A percentile compares a stretch with the other conserved stretches of the same genome.
Conservation (phyloP, 371 early-diverging fungal genomes). For the Gilbertella persicaria region DNA sequence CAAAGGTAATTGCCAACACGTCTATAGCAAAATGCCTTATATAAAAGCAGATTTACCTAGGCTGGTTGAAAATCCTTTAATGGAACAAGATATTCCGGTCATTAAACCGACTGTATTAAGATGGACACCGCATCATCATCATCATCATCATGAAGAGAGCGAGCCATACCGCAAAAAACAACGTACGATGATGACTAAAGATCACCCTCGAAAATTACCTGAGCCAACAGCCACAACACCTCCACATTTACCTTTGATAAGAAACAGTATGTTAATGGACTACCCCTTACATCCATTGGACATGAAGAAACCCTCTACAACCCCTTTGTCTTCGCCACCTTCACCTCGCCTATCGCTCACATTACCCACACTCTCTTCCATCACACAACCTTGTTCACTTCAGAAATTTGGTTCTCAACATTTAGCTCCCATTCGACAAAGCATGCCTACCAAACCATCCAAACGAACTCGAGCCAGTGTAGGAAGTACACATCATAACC, state of each 20-base stretch:
- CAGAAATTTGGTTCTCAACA: constrained; percentile 10
- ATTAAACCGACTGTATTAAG: constrained; percentile 46
- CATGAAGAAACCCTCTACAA: constrained; percentile 16
- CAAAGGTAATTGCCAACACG: not conserved
- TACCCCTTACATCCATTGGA: constrained; percentile 30
- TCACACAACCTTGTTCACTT: constrained; percentile 9
- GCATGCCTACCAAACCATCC: not conserved
- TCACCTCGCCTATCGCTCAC: constrained; percentile 8
- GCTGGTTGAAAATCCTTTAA: too few relatives aligned
- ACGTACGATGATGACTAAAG: constrained; percentile 32
- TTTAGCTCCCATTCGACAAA: constrained; percentile 20
- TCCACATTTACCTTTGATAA: constrained; percentile 21
- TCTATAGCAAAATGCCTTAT: constrained; percentile 7
- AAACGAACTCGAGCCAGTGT: constrained; percentile 5
- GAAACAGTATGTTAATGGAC: not conserved
- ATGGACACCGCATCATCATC: constrained; percentile 27
- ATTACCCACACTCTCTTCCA: constrained; percentile 23
- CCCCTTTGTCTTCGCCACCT: constrained; percentile 14
- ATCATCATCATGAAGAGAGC: constrained; percentile 6
- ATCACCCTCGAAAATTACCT: constrained; percentile 30
- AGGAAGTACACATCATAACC: not conserved
- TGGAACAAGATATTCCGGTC: constrained; percentile 41
- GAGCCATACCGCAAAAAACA: constrained; percentile 38
- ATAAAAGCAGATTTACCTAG: constrained; percentile 8
- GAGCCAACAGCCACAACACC: constrained; percentile 26